Evolutionary conservation across 768 basidiomycete genomes (phyloP).

Genomic region (Naganishia kalamii): DNA sequence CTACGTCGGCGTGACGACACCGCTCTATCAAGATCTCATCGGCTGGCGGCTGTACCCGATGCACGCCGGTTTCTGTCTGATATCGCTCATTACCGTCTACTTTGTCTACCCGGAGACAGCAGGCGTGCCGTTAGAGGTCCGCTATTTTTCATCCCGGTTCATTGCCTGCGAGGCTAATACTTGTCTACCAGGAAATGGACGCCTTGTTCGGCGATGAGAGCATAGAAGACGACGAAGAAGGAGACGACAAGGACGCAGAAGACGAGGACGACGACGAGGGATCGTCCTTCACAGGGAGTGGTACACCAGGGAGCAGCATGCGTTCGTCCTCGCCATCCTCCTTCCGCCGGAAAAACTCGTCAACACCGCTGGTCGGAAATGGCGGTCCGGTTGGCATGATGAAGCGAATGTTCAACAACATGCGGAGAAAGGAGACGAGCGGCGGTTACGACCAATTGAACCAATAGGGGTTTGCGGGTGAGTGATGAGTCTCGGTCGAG

Average conservation of each 20-base stretch:
- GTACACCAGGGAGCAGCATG: slow-evolving; percentile 13
- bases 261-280: slow-evolving; percentile 24
- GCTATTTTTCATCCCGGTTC: not conserved
- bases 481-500: not conserved
- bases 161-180: not conserved
- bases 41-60: slow-evolving; percentile 89
- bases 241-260: slow-evolving; percentile 26
- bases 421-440: not conserved
- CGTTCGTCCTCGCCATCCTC: slow-evolving; percentile 3
- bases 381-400: slow-evolving; percentile 13
- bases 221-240: slow-evolving; percentile 33
- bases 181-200: slow-evolving; percentile 41
- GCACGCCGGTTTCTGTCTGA: slow-evolving; percentile 79
- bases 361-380: slow-evolving; percentile 12
- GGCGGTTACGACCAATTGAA: not conserved
- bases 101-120: slow-evolving; percentile 45
- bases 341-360: slow-evolving; percentile 4
- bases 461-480: slow-evolving; percentile 21
- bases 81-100: slow-evolving; percentile 28
- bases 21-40: slow-evolving; percentile 76
- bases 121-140: slow-evolving; percentile 27
- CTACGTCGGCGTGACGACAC: slow-evolving; percentile 80
- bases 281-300: slow-evolving; percentile 10
- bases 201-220: slow-evolving; percentile 37
- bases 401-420: slow-evolving; percentile 8